phyloP scores from a whole-genome alignment of 2,329 filamentous ascomycete species.

The Sporothrix humicola region DNA sequence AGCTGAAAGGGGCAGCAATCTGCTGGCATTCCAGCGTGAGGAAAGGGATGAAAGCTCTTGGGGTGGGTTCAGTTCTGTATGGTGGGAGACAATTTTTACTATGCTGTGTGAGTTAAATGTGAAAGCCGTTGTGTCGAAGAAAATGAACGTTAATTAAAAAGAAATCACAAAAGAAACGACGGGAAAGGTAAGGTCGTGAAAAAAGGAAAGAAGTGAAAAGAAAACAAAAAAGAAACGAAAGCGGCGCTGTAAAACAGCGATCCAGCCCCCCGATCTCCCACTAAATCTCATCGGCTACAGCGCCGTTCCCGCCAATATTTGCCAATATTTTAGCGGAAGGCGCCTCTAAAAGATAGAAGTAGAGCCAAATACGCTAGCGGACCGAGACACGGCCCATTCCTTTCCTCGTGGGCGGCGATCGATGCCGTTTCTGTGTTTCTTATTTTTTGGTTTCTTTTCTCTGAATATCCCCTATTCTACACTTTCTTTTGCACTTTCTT shows the following conservation, averaged over 20 bases:
- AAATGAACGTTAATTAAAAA: neutral
- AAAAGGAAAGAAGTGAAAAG: neutral
- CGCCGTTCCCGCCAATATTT: too few relatives aligned
- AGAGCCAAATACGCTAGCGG: neutral
- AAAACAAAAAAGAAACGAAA: conserved; percentile 6
- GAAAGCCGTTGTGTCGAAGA: neutral
- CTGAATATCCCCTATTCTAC: too few relatives aligned
- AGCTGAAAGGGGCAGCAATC: neutral
- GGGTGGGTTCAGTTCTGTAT: neutral
- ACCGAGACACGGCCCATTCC: neutral
- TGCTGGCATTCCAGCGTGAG: neutral
- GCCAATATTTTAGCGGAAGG: too few relatives aligned
- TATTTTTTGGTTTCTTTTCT: too few relatives aligned
- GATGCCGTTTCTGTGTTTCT: too few relatives aligned
- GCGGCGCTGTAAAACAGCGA: too few relatives aligned
- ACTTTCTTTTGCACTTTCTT: neutral
- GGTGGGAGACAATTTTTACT: neutral
- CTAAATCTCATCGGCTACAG: neutral
- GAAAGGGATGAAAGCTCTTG: neutral
- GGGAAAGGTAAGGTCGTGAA: neutral
- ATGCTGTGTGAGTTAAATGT: neutral
- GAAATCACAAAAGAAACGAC: conserved; percentile 14
- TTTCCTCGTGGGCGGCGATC: neutral
- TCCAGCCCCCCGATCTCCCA: too few relatives aligned
- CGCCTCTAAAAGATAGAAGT: too few relatives aligned